Base-by-base conservation (phyloP, 352 stramenopile genomes). In the Aphanomyces euteiches region DNA sequence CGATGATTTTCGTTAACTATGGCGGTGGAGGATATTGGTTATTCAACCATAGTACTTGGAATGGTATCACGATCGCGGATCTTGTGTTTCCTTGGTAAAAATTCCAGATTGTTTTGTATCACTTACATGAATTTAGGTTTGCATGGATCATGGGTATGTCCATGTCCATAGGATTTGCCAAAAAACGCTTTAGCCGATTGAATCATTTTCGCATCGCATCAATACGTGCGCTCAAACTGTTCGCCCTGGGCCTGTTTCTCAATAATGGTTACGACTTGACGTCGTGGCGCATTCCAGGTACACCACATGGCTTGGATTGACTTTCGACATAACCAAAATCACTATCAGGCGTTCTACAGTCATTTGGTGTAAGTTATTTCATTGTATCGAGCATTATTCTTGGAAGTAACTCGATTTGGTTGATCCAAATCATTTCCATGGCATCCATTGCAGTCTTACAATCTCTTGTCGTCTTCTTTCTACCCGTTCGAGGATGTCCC, bases 1-100 rank as follows among this genome's bases (percentile, higher is more conserved):
- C 87, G 28, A 95, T 96, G 88, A 79, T 96, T 13, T 95, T 96
- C 69, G 85, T 93, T 56, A 96, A 96, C 67, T 96, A 96, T 69
- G 88, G 88, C 66, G 87, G 88, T 5, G 88, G 87, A 0, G 87
- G 83, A 1, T 82, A 90, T 36, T 61, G 67, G 21, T 41, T 80
- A 7, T 93, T 95, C 69, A 76, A 75, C 3, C 88, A 96, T 74
- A 90, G 80, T 58, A 73, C 74, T 2, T 96, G 88, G 88, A 79
- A 95, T 60, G 88, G 88, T 5, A 69, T 92, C 10, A 96, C 87
- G 0, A 37, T 90, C 34, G 88, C 88, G 6, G 84, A 93, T 64
- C 54, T 92, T n/a, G 70, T 90, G 3, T 95, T 96, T 50, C 87
- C 88, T 4, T 93, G 83, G 87, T 92, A 58, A 7, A 74, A 78